Conservation (phyloP, 768 basidiomycete genomes). For the Rhodotorula sphaerocarpa region DNA sequence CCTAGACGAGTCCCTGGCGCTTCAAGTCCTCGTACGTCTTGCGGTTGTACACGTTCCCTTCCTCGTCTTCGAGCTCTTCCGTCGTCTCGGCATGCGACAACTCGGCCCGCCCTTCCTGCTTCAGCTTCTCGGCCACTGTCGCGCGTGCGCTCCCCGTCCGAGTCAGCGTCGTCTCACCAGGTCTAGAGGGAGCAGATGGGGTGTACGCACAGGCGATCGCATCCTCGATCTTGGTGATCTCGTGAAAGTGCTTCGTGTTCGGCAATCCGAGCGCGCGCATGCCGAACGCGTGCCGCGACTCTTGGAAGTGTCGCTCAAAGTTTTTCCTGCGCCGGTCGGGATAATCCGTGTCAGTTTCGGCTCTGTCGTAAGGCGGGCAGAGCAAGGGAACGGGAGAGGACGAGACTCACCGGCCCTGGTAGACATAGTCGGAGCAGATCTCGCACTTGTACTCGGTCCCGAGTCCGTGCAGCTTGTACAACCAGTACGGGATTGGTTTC, state of each 20-base stretch:
- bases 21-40: slow-evolving; percentile 49
- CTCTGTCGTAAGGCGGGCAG: neutral
- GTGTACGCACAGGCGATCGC: slow-evolving; percentile 72
- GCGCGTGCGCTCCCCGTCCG: neutral
- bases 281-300: slow-evolving; percentile 92
- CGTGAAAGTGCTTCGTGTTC: slow-evolving; percentile 98
- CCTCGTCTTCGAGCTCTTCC: slow-evolving; percentile 96
- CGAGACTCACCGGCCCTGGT: slow-evolving; percentile 74
- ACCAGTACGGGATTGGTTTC: slow-evolving; percentile 97
- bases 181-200: slow-evolving; percentile 1
- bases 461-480: slow-evolving; percentile 94
- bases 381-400: neutral
- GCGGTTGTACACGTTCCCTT: slow-evolving; percentile 95
- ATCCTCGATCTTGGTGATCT: slow-evolving; percentile 94
- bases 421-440: slow-evolving; percentile 92
- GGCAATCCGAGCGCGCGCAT: slow-evolving; percentile 96
- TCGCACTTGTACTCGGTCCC: slow-evolving; percentile 98
- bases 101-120: slow-evolving; percentile 90
- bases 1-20: slow-evolving; percentile 36
- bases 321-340: slow-evolving; percentile 59
- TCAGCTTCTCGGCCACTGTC: slow-evolving; percentile 90
- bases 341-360: neutral
- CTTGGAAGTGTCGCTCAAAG: slow-evolving; percentile 94
- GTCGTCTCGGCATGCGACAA: slow-evolving; percentile 87
- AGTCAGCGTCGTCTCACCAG: too few relatives aligned